Percentiles rank a stretch among this genome's conserved stretches.
These are phyloP conservation scores for Starmerella floris DNA, from an alignment of 805 yeast genomes.

Conservation along the genomic window DNA sequence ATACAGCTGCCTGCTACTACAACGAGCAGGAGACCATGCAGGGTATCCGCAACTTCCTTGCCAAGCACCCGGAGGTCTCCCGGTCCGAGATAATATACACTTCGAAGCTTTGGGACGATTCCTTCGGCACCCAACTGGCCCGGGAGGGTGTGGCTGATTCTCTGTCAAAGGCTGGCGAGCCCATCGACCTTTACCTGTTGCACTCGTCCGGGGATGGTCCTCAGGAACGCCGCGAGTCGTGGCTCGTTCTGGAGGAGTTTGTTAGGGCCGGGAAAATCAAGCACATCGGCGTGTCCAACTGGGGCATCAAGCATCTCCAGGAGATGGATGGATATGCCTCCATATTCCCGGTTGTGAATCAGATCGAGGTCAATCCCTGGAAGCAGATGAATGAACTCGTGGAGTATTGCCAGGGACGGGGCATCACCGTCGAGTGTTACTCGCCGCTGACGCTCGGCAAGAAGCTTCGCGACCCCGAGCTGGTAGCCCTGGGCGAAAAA, in stretches of 20 bases:
- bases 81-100: constrained; percentile 43
- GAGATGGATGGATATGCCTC: constrained; percentile 34
- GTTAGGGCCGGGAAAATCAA: constrained; percentile 39
- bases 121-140: constrained; percentile 47
- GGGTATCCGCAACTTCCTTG: constrained; percentile 43
- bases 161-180: constrained; percentile 41
- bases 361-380: constrained; percentile 79
- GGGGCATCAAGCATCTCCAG: constrained; percentile 42
- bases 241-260: constrained; percentile 44
- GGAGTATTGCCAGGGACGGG: constrained; percentile 42
- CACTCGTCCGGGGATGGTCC: constrained; percentile 27
- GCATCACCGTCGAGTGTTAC: constrained; percentile 57
- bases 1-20: constrained; percentile 53
- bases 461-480: constrained; percentile 32
- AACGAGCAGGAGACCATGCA: constrained; percentile 51
- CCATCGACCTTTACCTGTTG: constrained; percentile 59
- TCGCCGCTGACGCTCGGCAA: constrained; percentile 65
- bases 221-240: constrained; percentile 34
- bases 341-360: constrained; percentile 53
- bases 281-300: constrained; percentile 53
- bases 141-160: constrained; percentile 45
- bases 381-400: constrained; percentile 52
- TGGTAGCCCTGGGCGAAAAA: constrained; percentile 30
- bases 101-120: constrained; percentile 60
- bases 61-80: constrained; percentile 37